phyloP scores from a whole-genome alignment of 768 basidiomycete genomes.

The Lanmaoa rubissima region DNA sequence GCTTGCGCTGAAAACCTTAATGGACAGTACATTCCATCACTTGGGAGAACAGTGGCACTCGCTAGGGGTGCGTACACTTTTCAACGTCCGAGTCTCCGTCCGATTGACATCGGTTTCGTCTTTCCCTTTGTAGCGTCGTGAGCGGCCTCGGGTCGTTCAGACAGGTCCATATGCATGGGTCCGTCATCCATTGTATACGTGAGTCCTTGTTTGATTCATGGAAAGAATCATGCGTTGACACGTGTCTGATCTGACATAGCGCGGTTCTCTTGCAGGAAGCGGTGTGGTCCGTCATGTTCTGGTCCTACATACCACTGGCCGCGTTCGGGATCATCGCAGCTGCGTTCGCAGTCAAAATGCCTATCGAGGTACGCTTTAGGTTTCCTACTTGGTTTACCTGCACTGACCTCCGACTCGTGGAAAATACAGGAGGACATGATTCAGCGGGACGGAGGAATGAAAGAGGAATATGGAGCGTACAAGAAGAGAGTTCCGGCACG shows the following conservation, averaged over 20 bases:
- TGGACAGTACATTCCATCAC: not conserved
- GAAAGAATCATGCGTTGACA: not conserved
- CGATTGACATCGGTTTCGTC: not conserved
- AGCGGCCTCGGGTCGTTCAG: conserved; percentile 26
- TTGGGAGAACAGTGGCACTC: conserved; percentile 25
- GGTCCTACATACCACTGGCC: conserved; percentile 28
- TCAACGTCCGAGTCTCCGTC: not conserved
- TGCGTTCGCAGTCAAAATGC: conserved; percentile 23
- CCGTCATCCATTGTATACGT: conserved; percentile 32
- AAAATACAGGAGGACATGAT: conserved; percentile 24
- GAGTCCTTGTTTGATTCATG: not conserved
- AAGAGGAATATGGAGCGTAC: conserved; percentile 20
- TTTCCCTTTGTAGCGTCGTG: conserved; percentile 17
- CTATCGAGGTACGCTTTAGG: conserved; percentile 23
- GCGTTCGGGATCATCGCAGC: conserved; percentile 8
- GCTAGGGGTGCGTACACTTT: conserved; percentile 18
- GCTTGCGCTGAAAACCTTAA: not conserved
- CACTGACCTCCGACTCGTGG: not conserved
- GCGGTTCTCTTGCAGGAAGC: conserved; percentile 12
- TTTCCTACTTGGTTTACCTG: not conserved
- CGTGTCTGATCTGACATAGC: not conserved
- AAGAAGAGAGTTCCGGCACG: conserved; percentile 21
- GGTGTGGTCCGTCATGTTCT: conserved; percentile 18
- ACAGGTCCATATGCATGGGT: conserved; percentile 32
- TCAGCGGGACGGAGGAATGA: conserved; percentile 14